Evolutionary conservation across 345 rosid species (phyloP).

Genomic region (Euclidium syriacum): DNA sequence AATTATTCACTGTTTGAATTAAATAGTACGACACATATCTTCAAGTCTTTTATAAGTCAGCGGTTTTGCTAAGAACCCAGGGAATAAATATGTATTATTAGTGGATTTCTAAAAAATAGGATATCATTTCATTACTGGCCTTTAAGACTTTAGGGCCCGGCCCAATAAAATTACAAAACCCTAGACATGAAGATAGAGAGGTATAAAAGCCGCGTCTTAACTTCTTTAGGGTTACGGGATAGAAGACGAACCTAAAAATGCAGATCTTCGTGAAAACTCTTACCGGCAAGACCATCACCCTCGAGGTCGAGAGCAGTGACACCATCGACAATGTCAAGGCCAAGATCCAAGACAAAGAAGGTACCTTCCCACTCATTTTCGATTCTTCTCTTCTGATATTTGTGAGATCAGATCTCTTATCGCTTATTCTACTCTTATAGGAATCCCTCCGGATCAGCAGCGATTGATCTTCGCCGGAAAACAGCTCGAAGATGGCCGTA

Average conservation of each 20-base stretch:
- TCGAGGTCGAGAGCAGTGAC: slow-evolving; percentile 87
- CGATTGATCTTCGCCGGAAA: slow-evolving; percentile 84
- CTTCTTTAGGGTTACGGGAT: neutral
- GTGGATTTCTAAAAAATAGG: no score
- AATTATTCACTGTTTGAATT: no score
- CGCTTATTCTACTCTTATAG: slow-evolving; percentile 1
- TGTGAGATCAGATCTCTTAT: neutral
- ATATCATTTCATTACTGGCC: no score
- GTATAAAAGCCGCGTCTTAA: slow-evolving; percentile 2
- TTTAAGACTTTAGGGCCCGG: neutral
- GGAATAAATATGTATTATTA: no score
- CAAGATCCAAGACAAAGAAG: slow-evolving; percentile 94
- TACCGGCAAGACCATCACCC: slow-evolving; percentile 93
- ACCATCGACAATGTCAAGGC: slow-evolving; percentile 90
- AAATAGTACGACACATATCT: no score
- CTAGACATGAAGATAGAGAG: neutral
- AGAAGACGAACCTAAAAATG: slow-evolving; percentile 37
- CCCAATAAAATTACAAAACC: slow-evolving; percentile 14
- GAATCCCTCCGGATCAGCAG: slow-evolving; percentile 94
- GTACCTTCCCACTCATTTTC: slow-evolving; percentile 16
- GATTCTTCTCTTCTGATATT: neutral
- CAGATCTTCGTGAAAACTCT: slow-evolving; percentile 95
- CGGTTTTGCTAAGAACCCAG: no score
- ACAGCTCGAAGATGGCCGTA: slow-evolving; percentile 93
- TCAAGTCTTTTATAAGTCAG: no score